These are phyloP conservation scores for Amaranthus palmeri DNA, from an alignment of 148 eudicot genomes.

Conservation along the genomic window DNA sequence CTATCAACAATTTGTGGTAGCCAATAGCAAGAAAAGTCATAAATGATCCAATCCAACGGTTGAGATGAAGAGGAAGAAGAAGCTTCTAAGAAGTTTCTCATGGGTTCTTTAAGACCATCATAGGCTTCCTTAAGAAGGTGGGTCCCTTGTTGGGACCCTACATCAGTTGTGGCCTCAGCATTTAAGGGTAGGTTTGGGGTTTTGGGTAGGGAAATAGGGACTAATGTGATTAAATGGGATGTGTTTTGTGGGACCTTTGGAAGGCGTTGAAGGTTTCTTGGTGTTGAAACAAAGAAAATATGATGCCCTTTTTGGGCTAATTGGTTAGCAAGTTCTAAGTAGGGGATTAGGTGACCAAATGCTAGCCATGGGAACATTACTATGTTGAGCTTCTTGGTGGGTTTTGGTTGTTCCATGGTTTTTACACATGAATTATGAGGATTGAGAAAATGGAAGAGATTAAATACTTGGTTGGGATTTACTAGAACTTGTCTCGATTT, in stretches of 20 bases:
- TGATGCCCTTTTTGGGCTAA: slow-evolving; percentile 34
- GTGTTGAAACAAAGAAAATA: slow-evolving; percentile 31
- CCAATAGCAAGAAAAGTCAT: slow-evolving; percentile 29
- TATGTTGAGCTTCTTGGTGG: slow-evolving; percentile 20
- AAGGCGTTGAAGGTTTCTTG: slow-evolving; percentile 32
- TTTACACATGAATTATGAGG: too few species aligned
- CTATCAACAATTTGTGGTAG: slow-evolving; percentile 17
- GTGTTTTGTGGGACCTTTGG: slow-evolving; percentile 19
- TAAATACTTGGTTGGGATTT: too few species aligned
- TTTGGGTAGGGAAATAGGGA: slow-evolving; percentile 22
- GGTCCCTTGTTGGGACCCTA: slow-evolving; percentile 17
- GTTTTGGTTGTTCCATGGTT: too few species aligned
- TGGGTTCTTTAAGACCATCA: slow-evolving; percentile 17
- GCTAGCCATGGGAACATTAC: slow-evolving; percentile 38
- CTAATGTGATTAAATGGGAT: not conserved
- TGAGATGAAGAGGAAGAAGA: too few species aligned
- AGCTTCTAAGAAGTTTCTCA: slow-evolving; percentile 6
- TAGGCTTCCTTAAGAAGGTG: slow-evolving; percentile 26
- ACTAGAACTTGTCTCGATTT: too few species aligned
- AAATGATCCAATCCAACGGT: slow-evolving; percentile 29
- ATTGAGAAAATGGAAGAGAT: too few species aligned
- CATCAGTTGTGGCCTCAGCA: slow-evolving; percentile 35
- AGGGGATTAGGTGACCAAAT: slow-evolving; percentile 36
- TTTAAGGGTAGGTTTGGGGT: slow-evolving; percentile 19
- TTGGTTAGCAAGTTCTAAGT: slow-evolving; percentile 28